A percentile compares a stretch with the other conserved stretches of the same genome.
These are phyloP conservation scores for Dothideomycetes sp. DNA, from an alignment of 2,329 filamentous ascomycete species.

Conservation along the genomic window DNA sequence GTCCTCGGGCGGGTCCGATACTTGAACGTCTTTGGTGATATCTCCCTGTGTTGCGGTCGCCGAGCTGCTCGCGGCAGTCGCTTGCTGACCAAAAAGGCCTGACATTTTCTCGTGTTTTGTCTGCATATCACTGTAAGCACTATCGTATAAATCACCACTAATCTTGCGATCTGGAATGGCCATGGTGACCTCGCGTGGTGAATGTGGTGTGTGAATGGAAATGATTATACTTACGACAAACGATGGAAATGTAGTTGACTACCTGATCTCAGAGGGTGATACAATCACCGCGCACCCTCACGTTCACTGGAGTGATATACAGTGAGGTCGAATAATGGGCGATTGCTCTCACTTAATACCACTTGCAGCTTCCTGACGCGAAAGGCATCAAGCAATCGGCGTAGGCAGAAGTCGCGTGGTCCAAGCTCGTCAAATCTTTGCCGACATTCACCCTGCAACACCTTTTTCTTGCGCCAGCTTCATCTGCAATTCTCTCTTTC, in stretches of 20 bases:
- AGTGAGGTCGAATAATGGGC: too few relatives aligned
- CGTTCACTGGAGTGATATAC: too few relatives aligned
- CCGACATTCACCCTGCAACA: not conserved
- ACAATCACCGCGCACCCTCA: too few relatives aligned
- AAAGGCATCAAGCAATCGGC: too few relatives aligned
- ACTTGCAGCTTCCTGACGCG: too few relatives aligned
- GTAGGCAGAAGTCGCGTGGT: not conserved
- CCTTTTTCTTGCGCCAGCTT: constrained; percentile 2
- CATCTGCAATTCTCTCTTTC: constrained; percentile 8
- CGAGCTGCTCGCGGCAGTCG: constrained; percentile 39
- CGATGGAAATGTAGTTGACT: too few relatives aligned
- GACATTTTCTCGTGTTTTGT: constrained; percentile 41
- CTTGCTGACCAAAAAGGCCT: constrained; percentile 43
- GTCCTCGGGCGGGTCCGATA: constrained; percentile 72
- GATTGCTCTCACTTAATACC: too few relatives aligned
- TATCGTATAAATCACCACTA: not conserved
- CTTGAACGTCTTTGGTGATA: constrained; percentile 74
- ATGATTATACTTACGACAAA: too few relatives aligned
- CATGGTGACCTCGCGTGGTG: not conserved
- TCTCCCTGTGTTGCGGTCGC: constrained; percentile 72
- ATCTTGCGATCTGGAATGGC: not conserved
- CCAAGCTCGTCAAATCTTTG: not conserved
- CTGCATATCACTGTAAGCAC: not conserved
- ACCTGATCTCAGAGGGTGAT: too few relatives aligned
- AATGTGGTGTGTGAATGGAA: too few relatives aligned